Percentiles rank a stretch among this genome's conserved stretches.
These are phyloP conservation scores for Cercospora beticola DNA, from an alignment of 2,329 filamentous ascomycete species.

Conservation along the genomic window DNA sequence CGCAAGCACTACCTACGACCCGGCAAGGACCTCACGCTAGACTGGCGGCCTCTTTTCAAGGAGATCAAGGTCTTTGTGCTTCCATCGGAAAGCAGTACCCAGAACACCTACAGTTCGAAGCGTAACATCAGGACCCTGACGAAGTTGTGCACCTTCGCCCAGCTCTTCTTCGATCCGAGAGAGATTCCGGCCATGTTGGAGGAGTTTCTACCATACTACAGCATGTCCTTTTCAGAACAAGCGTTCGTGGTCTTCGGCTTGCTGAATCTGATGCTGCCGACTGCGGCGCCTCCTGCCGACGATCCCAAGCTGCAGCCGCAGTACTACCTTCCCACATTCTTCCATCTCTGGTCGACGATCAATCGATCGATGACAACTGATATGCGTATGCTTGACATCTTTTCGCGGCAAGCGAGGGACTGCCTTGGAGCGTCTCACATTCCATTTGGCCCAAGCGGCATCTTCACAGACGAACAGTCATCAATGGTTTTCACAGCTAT, in stretches of 20 bases:
- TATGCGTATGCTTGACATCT: slow-evolving; percentile 81
- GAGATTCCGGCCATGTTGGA: slow-evolving; percentile 72
- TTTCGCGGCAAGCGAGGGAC: slow-evolving; percentile 84
- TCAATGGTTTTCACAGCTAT: slow-evolving; percentile 90
- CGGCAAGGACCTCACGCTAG: slow-evolving; percentile 81
- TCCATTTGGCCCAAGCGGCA: slow-evolving; percentile 79
- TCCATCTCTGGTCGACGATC: slow-evolving; percentile 93
- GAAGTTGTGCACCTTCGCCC: slow-evolving; percentile 85
- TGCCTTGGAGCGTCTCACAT: slow-evolving; percentile 73
- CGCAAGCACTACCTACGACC: slow-evolving; percentile 95
- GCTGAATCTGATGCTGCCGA: slow-evolving; percentile 85
- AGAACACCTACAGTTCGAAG: slow-evolving; percentile 56
- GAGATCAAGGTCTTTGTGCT: slow-evolving; percentile 89
- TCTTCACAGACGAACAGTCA: slow-evolving; percentile 90
- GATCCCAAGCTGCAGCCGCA: slow-evolving; percentile 78
- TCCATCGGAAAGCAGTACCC: slow-evolving; percentile 73
- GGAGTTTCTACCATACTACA: slow-evolving; percentile 66
- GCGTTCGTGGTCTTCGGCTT: slow-evolving; percentile 90
- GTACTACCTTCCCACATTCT: slow-evolving; percentile 87
- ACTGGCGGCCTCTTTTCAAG: slow-evolving; percentile 91
- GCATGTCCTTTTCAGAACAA: slow-evolving; percentile 85
- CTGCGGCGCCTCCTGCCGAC: slow-evolving; percentile 70
- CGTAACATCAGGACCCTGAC: slow-evolving; percentile 71
- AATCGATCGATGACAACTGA: slow-evolving; percentile 87
- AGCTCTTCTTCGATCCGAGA: slow-evolving; percentile 87